These are phyloP conservation scores for Cnidoscolus chayamansa DNA, from an alignment of 441 rosid species.

Conservation along the genomic window DNA sequence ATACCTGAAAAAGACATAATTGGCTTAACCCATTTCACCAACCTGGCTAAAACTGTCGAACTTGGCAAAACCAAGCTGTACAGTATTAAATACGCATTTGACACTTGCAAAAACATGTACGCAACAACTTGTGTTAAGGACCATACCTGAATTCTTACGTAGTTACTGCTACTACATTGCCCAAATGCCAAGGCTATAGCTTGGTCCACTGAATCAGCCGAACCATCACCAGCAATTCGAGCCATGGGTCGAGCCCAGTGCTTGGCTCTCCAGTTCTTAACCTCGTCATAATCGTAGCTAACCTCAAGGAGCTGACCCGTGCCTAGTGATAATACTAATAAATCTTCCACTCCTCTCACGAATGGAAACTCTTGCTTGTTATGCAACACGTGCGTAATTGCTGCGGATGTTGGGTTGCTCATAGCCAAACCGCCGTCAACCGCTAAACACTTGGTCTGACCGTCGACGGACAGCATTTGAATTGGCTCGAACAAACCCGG, in stretches of 20 bases:
- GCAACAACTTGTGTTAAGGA: background rate
- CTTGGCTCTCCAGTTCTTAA: slow-evolving; percentile 72
- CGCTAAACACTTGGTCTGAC: slow-evolving; percentile 70
- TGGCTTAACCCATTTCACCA: slow-evolving; percentile 31
- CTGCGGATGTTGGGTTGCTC: slow-evolving; percentile 91
- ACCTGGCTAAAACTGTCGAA: slow-evolving; percentile 32
- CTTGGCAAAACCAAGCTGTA: slow-evolving; percentile 5
- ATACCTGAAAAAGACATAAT: slow-evolving; percentile 12
- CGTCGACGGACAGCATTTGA: slow-evolving; percentile 63
- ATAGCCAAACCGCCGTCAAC: slow-evolving; percentile 84
- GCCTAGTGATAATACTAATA: slow-evolving; percentile 77
- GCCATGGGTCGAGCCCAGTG: slow-evolving; percentile 90
- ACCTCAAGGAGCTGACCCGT: slow-evolving; percentile 74
- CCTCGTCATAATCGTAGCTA: slow-evolving; percentile 62
- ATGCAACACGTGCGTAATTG: slow-evolving; percentile 92
- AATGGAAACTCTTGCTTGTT: slow-evolving; percentile 95
- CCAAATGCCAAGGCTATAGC: slow-evolving; percentile 96
- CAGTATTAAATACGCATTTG: background rate
- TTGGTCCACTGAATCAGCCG: slow-evolving; percentile 89
- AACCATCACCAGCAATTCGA: slow-evolving; percentile 75
- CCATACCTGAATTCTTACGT: slow-evolving; percentile 84
- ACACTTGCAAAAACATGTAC: background rate
- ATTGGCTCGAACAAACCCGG: slow-evolving; percentile 79
- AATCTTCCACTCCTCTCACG: slow-evolving; percentile 90
- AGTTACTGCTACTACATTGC: slow-evolving; percentile 66